Conservation (phyloP, 805 yeast genomes). For the Zygotorulaspora chibaensis region DNA sequence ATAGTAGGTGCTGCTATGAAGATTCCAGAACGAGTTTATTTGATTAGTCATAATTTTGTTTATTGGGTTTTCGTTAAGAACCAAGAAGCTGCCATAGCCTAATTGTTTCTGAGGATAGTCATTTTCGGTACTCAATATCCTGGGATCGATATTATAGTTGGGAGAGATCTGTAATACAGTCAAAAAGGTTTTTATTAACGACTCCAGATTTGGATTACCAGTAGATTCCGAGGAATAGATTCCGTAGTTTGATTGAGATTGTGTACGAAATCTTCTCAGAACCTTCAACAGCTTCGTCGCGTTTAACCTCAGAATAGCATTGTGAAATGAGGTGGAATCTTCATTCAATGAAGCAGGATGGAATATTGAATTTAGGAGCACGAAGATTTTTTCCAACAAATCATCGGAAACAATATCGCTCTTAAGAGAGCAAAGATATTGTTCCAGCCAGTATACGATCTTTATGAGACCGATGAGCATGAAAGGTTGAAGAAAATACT, state of each 20-base stretch:
- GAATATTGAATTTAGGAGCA: constrained; percentile 39
- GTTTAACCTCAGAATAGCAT: constrained; percentile 36
- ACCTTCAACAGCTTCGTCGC: constrained; percentile 25
- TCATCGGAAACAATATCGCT: constrained; percentile 25
- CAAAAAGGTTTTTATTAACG: constrained; percentile 23
- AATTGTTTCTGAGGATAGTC: constrained; percentile 29
- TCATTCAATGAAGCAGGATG: constrained; percentile 43
- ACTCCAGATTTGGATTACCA: constrained; percentile 26
- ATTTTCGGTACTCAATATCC: constrained; percentile 20
- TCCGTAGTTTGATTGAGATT: constrained; percentile 29
- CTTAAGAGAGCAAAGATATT: constrained; percentile 37
- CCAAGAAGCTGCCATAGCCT: constrained; percentile 23
- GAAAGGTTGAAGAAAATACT: constrained; percentile 79
- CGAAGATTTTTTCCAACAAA: constrained; percentile 35
- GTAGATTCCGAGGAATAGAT: constrained; percentile 32
- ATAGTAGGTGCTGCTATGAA: constrained; percentile 36
- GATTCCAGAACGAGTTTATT: constrained; percentile 35
- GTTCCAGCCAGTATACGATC: constrained; percentile 48
- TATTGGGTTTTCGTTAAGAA: constrained; percentile 30
- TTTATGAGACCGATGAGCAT: constrained; percentile 54
- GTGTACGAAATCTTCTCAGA: constrained; percentile 22
- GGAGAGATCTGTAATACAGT: constrained; percentile 24
- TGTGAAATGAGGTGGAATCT: constrained; percentile 44
- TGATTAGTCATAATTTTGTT: constrained; percentile 34
- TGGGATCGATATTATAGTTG: constrained; percentile 29